Percentiles rank a stretch among this genome's conserved stretches.
Evolutionary conservation across 805 yeast genomes (phyloP).

Genomic region (Yarrowia osloensis): DNA sequence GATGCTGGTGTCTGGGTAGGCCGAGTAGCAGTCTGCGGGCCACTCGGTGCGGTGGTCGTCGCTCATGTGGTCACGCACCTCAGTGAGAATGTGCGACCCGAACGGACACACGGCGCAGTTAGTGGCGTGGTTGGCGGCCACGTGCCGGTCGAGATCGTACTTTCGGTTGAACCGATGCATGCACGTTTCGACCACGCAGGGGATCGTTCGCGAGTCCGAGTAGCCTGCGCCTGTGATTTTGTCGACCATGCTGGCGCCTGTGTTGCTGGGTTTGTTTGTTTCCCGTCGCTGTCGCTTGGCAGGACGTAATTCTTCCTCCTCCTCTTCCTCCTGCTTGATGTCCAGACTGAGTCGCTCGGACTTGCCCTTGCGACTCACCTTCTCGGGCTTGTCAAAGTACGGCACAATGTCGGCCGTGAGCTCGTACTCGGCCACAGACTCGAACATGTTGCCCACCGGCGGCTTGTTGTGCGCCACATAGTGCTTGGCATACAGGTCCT

Average conservation of each 20-base stretch:
- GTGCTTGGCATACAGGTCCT: conserved; percentile 43
- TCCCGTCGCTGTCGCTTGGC: neutral
- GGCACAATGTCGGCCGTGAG: conserved; percentile 55
- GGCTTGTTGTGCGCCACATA: conserved; percentile 33
- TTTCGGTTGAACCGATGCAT: conserved; percentile 42
- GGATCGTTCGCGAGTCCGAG: conserved; percentile 38
- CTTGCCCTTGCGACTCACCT: neutral
- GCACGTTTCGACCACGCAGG: conserved; percentile 43
- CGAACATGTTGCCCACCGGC: conserved; percentile 16
- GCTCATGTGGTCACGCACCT: conserved; percentile 22
- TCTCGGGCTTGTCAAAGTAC: conserved; percentile 13
- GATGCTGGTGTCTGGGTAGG: neutral
- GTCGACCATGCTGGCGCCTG: conserved; percentile 39
- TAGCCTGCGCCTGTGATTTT: conserved; percentile 45
- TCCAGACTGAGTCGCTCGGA: neutral
- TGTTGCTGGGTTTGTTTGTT: conserved; percentile 36
- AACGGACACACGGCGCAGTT: conserved; percentile 8
- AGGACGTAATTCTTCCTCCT: neutral
- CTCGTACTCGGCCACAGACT: conserved; percentile 57
- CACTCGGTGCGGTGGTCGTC: conserved; percentile 11
- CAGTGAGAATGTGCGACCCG: neutral
- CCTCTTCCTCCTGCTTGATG: neutral
- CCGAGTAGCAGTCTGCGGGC: conserved; percentile 3
- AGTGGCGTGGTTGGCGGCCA: conserved; percentile 34
- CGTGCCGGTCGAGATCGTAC: conserved; percentile 46